Evolutionary conservation across 2,329 filamentous ascomycete species (phyloP).

Genomic region (Fusarium sacchari): DNA sequence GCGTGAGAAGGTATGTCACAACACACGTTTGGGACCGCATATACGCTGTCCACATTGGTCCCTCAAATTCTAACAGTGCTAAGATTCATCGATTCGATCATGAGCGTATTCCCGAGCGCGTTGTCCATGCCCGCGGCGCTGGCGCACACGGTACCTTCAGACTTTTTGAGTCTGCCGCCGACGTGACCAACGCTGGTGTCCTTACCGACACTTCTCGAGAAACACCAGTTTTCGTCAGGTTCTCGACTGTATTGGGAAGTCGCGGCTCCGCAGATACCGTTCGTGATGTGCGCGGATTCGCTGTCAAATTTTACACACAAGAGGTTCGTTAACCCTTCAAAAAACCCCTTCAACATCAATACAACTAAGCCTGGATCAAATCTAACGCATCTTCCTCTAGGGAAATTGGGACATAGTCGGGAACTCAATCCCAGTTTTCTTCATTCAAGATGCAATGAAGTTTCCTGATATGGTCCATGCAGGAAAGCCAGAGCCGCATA

Average conservation of each 20-base stretch:
- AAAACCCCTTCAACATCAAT: too few relatives aligned
- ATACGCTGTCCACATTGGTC: neutral
- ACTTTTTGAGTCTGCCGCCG: conserved; percentile 71
- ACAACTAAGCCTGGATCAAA: too few relatives aligned
- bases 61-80: neutral
- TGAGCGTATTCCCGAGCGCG: conserved; percentile 67
- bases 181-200: conserved; percentile 74
- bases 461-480: conserved; percentile 74
- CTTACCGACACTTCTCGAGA: conserved; percentile 65
- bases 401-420: conserved; percentile 77
- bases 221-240: conserved; percentile 60
- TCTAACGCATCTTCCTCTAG: too few relatives aligned
- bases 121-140: conserved; percentile 76
- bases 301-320: conserved; percentile 72
- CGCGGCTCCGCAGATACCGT: conserved; percentile 83
- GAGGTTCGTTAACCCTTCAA: conserved; percentile 61
- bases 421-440: conserved; percentile 80
- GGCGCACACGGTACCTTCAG: conserved; percentile 77
- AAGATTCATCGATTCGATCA: conserved; percentile 80
- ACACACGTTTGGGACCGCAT: neutral
- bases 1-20: conserved; percentile 72
- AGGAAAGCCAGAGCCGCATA: conserved; percentile 76
- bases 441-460: conserved; percentile 80
- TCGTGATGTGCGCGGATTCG: conserved; percentile 84
- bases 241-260: conserved; percentile 81